Conservation (phyloP, 768 basidiomycete genomes). For the Piloderma croceum region DNA sequence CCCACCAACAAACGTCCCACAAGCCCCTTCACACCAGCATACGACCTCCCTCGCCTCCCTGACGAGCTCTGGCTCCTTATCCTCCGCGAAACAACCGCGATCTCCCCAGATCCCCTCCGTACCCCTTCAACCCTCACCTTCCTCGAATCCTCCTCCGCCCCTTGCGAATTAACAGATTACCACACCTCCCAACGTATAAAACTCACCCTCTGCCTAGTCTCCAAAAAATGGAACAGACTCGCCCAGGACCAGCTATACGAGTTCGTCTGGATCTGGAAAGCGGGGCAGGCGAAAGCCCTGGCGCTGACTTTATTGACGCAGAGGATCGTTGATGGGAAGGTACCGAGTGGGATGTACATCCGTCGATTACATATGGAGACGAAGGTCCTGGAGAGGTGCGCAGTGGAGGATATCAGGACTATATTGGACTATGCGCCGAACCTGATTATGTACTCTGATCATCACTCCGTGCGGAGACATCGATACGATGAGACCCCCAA, state of each 20-base stretch:
- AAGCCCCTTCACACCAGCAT: too few species aligned
- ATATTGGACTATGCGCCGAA: constrained; percentile 62
- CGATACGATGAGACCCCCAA: constrained; percentile 40
- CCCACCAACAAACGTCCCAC: too few species aligned
- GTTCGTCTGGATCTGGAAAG: constrained; percentile 62
- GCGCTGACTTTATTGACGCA: constrained; percentile 40
- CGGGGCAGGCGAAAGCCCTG: constrained; percentile 43
- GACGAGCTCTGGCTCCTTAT: constrained; percentile 64
- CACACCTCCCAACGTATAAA: constrained; percentile 44
- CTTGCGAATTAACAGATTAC: constrained; percentile 38
- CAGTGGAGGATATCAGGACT: constrained; percentile 58
- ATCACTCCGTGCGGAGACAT: constrained; percentile 56
- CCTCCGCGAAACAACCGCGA: constrained; percentile 50
- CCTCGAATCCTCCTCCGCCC: constrained; percentile 39
- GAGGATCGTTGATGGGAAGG: constrained; percentile 31
- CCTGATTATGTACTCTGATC: constrained; percentile 57
- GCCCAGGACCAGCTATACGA: constrained; percentile 57
- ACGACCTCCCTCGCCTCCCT: constrained; percentile 49
- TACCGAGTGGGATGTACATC: constrained; percentile 44
- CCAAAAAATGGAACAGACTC: constrained; percentile 47
- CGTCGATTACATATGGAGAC: constrained; percentile 70
- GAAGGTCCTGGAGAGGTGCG: constrained; percentile 55
- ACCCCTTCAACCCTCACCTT: constrained; percentile 53
- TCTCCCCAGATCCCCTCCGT: constrained; percentile 40
- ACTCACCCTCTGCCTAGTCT: constrained; percentile 47